Evolutionary conservation across 2,329 filamentous ascomycete genomes (phyloP), one percentile per base, ranked within the genome.

Genomic region (Ophiosphaerella herpotricha): DNA sequence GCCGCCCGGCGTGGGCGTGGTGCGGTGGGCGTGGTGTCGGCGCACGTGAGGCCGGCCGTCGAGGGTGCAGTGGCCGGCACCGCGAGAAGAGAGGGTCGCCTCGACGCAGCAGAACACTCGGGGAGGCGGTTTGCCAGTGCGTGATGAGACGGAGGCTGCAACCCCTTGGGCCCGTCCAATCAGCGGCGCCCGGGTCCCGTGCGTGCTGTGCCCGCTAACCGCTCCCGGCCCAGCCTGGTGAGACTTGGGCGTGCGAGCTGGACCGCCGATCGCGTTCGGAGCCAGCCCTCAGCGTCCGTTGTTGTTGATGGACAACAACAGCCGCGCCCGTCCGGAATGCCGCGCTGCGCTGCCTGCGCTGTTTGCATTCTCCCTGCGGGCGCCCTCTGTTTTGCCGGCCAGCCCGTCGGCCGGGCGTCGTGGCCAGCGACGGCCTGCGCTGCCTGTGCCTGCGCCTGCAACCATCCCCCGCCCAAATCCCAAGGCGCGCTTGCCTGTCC

Each of bases 251-350:
- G 43, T 33, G 14, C 32, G 26, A 44, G 48, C 43, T 42, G 41
- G 35, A 32, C 46, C 51, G 57, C 54, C 57, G 61, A 63, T 63
- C 60, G 50, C 49, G 58, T 61, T 60, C 60, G 52, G 43, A 2
- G 7, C 26, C 26, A 29, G 26, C 26, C 11, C 26, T 29, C 26
- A 29, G 7, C 26, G 26, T 8, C n/a, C n/a, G n/a, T 29, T 29
- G 18, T 29, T 29, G 26, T 29, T 29, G 26, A 6, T 5, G 18
- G 18, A 21, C 11, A 29, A 29, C 11, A 29, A 29, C 26, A 29
- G 26, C 6, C 26, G 26, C 26, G 26, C 26, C 26, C 7, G n/a
- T 11, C 26, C 5, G 26, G 2, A 29, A 29, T 29, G 26, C 26
- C 26, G 18, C 18, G 7, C 11, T 29, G 26, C 11, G 26, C 6